Percentiles rank a stretch among this genome's conserved stretches.
Conservation (phyloP, 2,329 filamentous ascomycete species). For the Aspergillus proliferans region DNA sequence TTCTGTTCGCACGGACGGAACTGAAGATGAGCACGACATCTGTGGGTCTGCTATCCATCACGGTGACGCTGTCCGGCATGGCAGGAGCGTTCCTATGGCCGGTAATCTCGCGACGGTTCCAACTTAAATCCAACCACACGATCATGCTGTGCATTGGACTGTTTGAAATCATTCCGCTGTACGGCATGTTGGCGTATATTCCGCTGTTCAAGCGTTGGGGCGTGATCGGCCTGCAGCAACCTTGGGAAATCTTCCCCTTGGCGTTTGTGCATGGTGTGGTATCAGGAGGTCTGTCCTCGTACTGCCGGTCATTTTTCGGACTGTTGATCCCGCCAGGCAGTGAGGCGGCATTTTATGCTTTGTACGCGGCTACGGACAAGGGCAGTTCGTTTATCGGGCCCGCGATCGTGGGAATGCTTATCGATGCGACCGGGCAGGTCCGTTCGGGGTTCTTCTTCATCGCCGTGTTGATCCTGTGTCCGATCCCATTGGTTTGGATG, state of each 20-base stretch:
- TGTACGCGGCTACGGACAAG: constrained; percentile 94
- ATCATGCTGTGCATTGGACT: constrained; percentile 80
- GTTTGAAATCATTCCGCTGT: constrained; percentile 86
- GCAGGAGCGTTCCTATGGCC: constrained; percentile 81
- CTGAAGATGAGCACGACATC: constrained; percentile 76
- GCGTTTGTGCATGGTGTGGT: constrained; percentile 83
- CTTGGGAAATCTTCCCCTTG: constrained; percentile 89
- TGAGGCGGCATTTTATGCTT: constrained; percentile 85
- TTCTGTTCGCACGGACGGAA: constrained; percentile 85
- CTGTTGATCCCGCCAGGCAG: constrained; percentile 84
- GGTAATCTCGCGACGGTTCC: constrained; percentile 61
- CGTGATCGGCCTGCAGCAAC: constrained; percentile 71
- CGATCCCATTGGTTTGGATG: constrained; percentile 72
- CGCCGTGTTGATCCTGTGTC: constrained; percentile 69
- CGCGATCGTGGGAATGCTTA: constrained; percentile 80
- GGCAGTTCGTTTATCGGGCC: constrained; percentile 85
- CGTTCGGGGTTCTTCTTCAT: constrained; percentile 85
- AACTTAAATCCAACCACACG: constrained; percentile 69
- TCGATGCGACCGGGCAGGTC: constrained; percentile 69
- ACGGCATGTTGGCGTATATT: constrained; percentile 77
- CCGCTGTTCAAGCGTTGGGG: constrained; percentile 67
- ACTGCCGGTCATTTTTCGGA: constrained; percentile 80
- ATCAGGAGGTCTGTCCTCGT: constrained; percentile 74
- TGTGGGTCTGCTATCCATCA: constrained; percentile 80
- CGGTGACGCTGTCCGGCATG: constrained; percentile 73